These are phyloP conservation scores for Penicillium tannophilum DNA, from an alignment of 495 filamentous ascomycete species.

Conservation along the genomic window DNA sequence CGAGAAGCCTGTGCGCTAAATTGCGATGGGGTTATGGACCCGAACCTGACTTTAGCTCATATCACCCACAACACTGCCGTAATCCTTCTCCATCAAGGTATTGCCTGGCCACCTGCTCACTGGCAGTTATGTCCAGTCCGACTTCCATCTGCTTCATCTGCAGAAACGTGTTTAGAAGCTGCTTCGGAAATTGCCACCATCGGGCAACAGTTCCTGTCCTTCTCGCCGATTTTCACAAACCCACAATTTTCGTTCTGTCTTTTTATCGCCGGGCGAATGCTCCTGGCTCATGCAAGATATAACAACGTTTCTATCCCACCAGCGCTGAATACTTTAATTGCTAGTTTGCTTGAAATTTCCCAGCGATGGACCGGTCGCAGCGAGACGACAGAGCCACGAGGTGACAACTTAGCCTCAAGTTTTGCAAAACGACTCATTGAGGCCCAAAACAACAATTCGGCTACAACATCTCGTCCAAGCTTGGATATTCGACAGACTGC, in stretches of 20 bases:
- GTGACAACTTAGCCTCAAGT: too few relatives aligned
- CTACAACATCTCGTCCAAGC: too few relatives aligned
- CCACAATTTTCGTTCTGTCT: conserved; percentile 17
- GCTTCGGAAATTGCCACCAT: conserved; percentile 14
- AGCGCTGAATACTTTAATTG: too few relatives aligned
- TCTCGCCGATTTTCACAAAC: background rate
- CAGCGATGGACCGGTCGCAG: too few relatives aligned
- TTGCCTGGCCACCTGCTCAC: background rate
- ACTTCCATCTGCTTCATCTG: conserved; percentile 37
- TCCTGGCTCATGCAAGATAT: too few relatives aligned
- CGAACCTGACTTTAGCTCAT: conserved; percentile 21
- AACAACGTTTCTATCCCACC: too few relatives aligned
- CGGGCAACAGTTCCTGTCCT: conserved; percentile 7
- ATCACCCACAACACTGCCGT: conserved; percentile 2
- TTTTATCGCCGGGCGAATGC: conserved; percentile 17
- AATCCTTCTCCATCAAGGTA: conserved; percentile 2
- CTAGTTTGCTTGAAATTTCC: too few relatives aligned
- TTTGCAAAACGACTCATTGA: too few relatives aligned
- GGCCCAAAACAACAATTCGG: too few relatives aligned
- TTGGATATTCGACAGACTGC: too few relatives aligned
- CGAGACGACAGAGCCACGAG: too few relatives aligned
- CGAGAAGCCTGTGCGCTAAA: conserved; percentile 21
- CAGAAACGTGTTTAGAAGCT: conserved; percentile 11
- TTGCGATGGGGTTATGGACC: conserved; percentile 5
- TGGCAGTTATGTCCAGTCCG: conserved; percentile 6